Evolutionary conservation across 805 yeast species (phyloP).

Genomic region (Yarrowia phangngaensis): DNA sequence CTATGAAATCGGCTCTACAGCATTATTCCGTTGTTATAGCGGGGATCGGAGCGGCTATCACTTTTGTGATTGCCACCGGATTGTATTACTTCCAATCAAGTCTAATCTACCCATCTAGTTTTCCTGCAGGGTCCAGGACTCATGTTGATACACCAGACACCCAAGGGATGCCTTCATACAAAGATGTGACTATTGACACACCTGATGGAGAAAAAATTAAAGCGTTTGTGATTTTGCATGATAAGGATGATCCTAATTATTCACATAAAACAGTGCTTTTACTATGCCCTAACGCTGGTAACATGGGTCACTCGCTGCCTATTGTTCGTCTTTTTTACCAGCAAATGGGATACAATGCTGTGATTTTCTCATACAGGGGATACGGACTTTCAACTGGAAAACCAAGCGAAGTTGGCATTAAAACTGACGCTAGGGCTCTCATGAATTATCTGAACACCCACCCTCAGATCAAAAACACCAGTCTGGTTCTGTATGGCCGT

Average conservation of each 20-base stretch:
- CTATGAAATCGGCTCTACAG: not conserved
- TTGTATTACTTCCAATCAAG: conserved; percentile 47
- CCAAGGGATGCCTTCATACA: conserved; percentile 57
- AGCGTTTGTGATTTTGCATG: conserved; percentile 50
- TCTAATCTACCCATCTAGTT: conserved; percentile 77
- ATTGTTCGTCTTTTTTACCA: conserved; percentile 65
- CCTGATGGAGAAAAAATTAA: conserved; percentile 66
- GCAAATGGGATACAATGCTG: conserved; percentile 65
- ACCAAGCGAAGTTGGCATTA: conserved; percentile 75
- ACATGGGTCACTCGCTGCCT: conserved; percentile 87
- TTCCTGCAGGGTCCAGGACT: conserved; percentile 65
- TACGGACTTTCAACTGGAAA: conserved; percentile 77
- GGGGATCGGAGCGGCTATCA: conserved; percentile 27
- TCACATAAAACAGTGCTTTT: conserved; percentile 67
- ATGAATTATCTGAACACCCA: conserved; percentile 56
- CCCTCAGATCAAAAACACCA: conserved; percentile 49
- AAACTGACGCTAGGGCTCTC: conserved; percentile 73
- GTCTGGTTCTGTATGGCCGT: conserved; percentile 74
- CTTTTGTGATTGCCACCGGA: conserved; percentile 29
- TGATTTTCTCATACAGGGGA: conserved; percentile 85
- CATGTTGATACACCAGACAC: conserved; percentile 73
- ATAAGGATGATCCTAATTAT: conserved; percentile 46
- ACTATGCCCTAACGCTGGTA: conserved; percentile 91
- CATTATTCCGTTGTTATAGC: not conserved
- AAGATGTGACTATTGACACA: conserved; percentile 58